Evolutionary conservation across 2,329 filamentous ascomycete genomes (phyloP).

Genomic region (Colletotrichum tofieldiae): DNA sequence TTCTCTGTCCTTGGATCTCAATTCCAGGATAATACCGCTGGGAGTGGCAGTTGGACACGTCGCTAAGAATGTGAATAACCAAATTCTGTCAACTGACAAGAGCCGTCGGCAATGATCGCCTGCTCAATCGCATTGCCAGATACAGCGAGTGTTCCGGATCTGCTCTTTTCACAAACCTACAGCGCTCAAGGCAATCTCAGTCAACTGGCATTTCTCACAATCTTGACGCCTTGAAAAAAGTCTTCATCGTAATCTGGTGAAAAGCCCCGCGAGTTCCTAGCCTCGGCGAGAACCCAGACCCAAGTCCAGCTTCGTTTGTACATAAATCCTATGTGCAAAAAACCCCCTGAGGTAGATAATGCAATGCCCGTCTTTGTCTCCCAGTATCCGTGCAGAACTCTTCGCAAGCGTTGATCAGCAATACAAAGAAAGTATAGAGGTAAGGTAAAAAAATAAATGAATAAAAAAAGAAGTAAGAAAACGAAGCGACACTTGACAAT

Average conservation of each 20-base stretch:
- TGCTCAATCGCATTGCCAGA: background rate
- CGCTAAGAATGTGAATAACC: background rate
- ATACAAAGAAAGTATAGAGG: conserved; percentile 3
- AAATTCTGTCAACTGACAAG: background rate
- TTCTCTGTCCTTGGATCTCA: background rate
- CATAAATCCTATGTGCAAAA: conserved; percentile 31
- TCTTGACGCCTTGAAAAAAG: no score
- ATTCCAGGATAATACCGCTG: no score
- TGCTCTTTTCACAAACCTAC: background rate
- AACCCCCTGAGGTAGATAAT: background rate
- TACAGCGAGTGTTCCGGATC: background rate
- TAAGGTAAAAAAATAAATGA: background rate
- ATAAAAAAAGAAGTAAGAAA: background rate
- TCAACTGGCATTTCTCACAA: background rate
- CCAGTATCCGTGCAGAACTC: background rate
- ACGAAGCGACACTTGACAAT: background rate
- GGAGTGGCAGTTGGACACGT: background rate
- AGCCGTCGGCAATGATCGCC: background rate
- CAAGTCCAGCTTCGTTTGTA: conserved; percentile 29
- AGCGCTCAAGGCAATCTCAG: no score
- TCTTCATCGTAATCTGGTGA: background rate
- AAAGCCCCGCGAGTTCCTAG: conserved; percentile 17
- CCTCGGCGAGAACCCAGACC: conserved; percentile 17
- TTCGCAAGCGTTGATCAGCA: background rate
- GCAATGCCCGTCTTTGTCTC: background rate